phyloP scores from a whole-genome alignment of 306 rosid species.

The Begonia loranthoides region DNA sequence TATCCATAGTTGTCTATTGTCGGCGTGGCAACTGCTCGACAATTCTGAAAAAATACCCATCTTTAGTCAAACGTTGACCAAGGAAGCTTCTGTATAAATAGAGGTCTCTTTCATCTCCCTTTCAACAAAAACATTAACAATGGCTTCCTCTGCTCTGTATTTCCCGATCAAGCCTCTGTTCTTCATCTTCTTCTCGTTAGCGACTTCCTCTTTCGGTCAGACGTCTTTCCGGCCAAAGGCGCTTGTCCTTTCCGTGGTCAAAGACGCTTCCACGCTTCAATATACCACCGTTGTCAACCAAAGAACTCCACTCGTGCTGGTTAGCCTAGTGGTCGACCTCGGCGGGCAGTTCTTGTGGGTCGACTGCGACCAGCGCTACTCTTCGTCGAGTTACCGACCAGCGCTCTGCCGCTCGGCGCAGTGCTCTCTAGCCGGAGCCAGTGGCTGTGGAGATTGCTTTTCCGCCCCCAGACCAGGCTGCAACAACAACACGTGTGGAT shows the following conservation, averaged over 20 bases:
- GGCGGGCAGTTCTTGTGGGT: conserved; percentile 2
- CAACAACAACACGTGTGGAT: neutral
- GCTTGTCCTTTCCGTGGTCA: neutral
- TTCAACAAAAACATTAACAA: neutral
- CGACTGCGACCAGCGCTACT: neutral
- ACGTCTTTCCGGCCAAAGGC: neutral
- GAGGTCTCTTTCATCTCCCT: no score
- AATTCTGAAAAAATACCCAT: no score
- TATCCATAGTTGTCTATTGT: no score
- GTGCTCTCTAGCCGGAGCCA: neutral
- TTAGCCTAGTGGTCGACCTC: neutral
- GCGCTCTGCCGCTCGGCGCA: neutral
- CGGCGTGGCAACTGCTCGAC: no score
- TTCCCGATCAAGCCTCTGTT: neutral
- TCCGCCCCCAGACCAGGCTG: conserved; percentile 1
- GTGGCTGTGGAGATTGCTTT: neutral
- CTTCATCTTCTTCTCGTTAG: neutral
- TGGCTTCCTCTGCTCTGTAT: neutral
- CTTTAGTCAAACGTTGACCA: no score
- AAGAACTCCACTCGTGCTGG: conserved; percentile 1
- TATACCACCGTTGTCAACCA: neutral
- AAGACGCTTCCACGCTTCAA: conserved; percentile 3
- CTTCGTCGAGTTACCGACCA: neutral
- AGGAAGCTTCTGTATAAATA: no score
- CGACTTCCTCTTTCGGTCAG: neutral